phyloP scores from a whole-genome alignment of 2,329 filamentous ascomycete genomes.

The Chaetothyriales sp. region DNA sequence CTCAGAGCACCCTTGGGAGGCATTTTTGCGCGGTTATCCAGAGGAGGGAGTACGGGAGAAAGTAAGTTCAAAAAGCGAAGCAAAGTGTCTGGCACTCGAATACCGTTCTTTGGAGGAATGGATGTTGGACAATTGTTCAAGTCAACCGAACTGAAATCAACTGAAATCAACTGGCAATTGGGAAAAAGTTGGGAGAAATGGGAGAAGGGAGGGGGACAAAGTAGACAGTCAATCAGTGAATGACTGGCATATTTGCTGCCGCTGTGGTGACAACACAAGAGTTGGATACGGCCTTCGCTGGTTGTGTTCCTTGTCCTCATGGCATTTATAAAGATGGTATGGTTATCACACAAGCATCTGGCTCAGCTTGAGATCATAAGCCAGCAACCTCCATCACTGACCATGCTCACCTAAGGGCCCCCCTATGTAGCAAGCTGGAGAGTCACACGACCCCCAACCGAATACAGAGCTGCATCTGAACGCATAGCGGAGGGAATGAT shows the following conservation, averaged over 20 bases:
- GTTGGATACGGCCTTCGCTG: background rate
- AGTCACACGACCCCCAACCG: background rate
- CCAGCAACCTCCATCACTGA: background rate
- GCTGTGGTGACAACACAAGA: background rate
- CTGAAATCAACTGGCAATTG: too few relatives aligned
- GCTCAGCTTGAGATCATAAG: background rate
- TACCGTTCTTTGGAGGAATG: background rate
- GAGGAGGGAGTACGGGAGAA: background rate
- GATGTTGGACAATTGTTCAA: background rate
- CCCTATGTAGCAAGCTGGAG: background rate
- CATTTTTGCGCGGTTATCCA: conserved; percentile 2
- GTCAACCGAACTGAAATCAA: background rate
- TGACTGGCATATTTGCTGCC: background rate
- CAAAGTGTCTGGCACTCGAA: background rate
- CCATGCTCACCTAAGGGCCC: too few relatives aligned
- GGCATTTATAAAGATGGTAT: background rate
- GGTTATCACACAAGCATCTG: background rate
- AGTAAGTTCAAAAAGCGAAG: background rate
- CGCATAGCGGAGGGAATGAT: too few relatives aligned
- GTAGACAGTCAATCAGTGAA: background rate
- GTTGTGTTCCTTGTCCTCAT: background rate
- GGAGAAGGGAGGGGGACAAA: background rate
- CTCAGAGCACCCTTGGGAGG: conserved; percentile 3
- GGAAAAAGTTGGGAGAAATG: background rate
- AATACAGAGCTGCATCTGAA: background rate